These are phyloP conservation scores for Medicago arabica DNA, from an alignment of 306 rosid species.

Conservation along the genomic window DNA sequence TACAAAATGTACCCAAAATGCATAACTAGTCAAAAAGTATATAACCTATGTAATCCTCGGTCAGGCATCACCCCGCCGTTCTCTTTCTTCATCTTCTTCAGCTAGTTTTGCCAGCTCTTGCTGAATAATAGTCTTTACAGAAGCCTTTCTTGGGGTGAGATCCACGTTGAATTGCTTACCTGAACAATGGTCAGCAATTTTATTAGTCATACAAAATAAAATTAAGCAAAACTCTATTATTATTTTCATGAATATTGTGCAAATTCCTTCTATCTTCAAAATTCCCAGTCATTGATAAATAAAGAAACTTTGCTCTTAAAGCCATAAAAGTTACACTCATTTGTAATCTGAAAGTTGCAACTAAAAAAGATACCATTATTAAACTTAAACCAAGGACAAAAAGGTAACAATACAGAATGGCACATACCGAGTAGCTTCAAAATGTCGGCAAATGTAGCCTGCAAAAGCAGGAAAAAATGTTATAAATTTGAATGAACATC, in stretches of 20 bases:
- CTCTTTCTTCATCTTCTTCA: constrained; percentile 63
- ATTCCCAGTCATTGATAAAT: not conserved
- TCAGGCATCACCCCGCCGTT: constrained; percentile 35
- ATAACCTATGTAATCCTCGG: constrained; percentile 44
- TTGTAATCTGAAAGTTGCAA: constrained; percentile 5
- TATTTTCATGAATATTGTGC: not conserved
- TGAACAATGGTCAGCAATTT: constrained; percentile 48
- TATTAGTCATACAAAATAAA: constrained; percentile 24
- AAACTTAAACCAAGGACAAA: constrained; percentile 7
- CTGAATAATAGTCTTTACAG: constrained; percentile 84
- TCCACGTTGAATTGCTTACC: constrained; percentile 66
- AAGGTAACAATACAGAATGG: not conserved
- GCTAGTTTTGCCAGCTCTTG: constrained; percentile 90
- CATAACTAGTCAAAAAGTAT: constrained; percentile 34
- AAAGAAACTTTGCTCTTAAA: not conserved
- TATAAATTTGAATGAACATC: constrained; percentile 18
- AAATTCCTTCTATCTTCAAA: not conserved
- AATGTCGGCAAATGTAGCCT: constrained; percentile 97
- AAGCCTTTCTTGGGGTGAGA: constrained; percentile 79
- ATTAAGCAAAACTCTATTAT: not conserved
- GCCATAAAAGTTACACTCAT: constrained; percentile 4
- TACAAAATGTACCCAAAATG: constrained; percentile 36
- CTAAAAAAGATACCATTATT: not conserved
- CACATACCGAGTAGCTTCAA: constrained; percentile 80
- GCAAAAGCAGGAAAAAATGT: constrained; percentile 36